phyloP scores from a whole-genome alignment of 495 filamentous ascomycete species.

The Ramalina peruviana region DNA sequence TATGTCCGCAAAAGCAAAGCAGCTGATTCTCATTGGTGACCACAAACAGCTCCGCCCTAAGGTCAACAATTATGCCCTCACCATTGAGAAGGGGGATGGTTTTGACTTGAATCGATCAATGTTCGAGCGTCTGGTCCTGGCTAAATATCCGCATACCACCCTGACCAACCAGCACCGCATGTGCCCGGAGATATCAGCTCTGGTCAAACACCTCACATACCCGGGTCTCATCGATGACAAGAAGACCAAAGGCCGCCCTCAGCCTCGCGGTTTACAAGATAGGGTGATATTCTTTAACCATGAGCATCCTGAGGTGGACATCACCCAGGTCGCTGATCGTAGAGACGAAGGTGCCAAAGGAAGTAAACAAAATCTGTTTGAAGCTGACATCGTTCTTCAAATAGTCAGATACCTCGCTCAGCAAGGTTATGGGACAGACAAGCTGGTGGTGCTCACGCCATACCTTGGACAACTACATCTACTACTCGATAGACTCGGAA shows the following conservation, averaged over 20 bases:
- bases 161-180: conserved; percentile 56
- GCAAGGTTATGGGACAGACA: conserved; percentile 56
- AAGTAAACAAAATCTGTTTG: conserved; percentile 52
- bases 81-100: conserved; percentile 50
- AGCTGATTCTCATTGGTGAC: conserved; percentile 63
- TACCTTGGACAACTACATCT: conserved; percentile 57
- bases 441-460: conserved; percentile 59
- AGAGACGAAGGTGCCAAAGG: conserved; percentile 32
- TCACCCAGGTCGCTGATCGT: conserved; percentile 31
- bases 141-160: conserved; percentile 39
- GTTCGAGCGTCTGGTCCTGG: conserved; percentile 53
- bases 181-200: conserved; percentile 51
- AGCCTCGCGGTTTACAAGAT: conserved; percentile 43
- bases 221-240: conserved; percentile 46
- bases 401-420: conserved; percentile 59
- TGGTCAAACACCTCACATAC: conserved; percentile 49
- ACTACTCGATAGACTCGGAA: conserved; percentile 37
- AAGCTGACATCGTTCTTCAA: conserved; percentile 52
- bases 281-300: conserved; percentile 58
- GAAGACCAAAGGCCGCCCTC: conserved; percentile 34
- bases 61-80: conserved; percentile 48
- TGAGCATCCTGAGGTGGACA: conserved; percentile 32
- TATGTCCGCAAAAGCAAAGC: conserved; percentile 42
- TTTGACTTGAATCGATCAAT: conserved; percentile 59
- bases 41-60: conserved; percentile 67